A percentile compares a stretch with the other conserved stretches of the same genome.
Conservation (phyloP, 2,329 filamentous ascomycete genomes). For the Westerdykella ornata region DNA sequence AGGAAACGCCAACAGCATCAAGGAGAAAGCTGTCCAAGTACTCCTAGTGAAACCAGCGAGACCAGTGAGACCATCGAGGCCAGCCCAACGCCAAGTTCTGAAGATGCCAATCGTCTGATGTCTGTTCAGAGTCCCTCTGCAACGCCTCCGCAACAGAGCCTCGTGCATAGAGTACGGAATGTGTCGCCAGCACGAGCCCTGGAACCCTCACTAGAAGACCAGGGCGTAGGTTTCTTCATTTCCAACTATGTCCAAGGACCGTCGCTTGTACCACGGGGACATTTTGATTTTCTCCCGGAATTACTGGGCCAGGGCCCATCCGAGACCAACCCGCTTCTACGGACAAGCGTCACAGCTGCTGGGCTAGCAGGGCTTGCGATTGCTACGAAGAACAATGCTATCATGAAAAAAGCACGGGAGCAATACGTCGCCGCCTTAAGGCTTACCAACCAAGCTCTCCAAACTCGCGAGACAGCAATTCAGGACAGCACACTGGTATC, state of each 20-base stretch:
- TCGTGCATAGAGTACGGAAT: not conserved
- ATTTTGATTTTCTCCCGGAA: constrained; percentile 25
- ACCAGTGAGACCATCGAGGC: not conserved
- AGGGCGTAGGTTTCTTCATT: constrained; percentile 26
- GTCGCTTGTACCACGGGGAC: constrained; percentile 17
- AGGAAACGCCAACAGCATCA: not conserved
- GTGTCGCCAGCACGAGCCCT: not conserved
- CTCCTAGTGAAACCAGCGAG: not conserved
- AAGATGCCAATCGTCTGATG: not conserved
- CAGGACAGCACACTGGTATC: constrained; percentile 25
- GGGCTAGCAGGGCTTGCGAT: constrained; percentile 21
- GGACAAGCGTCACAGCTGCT: constrained; percentile 19
- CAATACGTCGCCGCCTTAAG: constrained; percentile 22
- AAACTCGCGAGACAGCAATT: constrained; percentile 10
- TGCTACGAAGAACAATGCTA: constrained; percentile 15
- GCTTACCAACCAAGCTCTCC: constrained; percentile 21
- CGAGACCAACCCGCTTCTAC: constrained; percentile 14
- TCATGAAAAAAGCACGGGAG: constrained; percentile 21
- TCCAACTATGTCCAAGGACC: constrained; percentile 23
- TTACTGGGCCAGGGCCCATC: constrained; percentile 11
- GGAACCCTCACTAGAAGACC: constrained; percentile 20
- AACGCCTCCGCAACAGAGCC: too few relatives aligned
- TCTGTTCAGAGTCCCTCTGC: too few relatives aligned
- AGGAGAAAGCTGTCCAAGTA: not conserved
- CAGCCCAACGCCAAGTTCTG: not conserved